A percentile compares a stretch with the other conserved stretches of the same genome.
These are phyloP conservation scores for Speleostelium caveatum DNA, from an alignment of 78 protist species.

Conservation along the genomic window DNA sequence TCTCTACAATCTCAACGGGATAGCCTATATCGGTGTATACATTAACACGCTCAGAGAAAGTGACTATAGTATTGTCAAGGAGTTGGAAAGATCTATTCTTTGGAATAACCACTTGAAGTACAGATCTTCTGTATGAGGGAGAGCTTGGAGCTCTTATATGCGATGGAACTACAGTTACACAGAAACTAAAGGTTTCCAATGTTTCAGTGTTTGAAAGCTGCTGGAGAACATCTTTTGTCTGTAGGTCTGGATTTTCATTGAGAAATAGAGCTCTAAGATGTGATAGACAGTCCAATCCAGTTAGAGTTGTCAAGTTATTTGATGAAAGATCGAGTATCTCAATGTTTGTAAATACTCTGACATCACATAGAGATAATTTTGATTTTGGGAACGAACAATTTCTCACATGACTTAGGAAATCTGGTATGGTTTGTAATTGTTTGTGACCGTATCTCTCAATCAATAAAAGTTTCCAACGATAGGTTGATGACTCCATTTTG, in stretches of 20 bases:
- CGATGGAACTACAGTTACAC: not conserved
- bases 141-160: not conserved
- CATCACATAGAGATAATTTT: constrained; percentile 7
- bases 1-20: constrained; percentile 61
- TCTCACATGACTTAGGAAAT: constrained; percentile 20
- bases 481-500: not conserved
- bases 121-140: constrained; percentile 7
- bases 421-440: constrained; percentile 70
- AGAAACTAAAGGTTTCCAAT: constrained; percentile 43
- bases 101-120: constrained; percentile 49
- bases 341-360: not conserved
- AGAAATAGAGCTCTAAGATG: constrained; percentile 24
- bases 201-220: constrained; percentile 25
- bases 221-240: not conserved
- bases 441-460: constrained; percentile 82
- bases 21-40: constrained; percentile 20
- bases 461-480: constrained; percentile 27
- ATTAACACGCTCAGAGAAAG: constrained; percentile 53
- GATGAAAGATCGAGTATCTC: constrained; percentile 55
- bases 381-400: constrained; percentile 6
- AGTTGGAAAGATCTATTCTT: constrained; percentile 42
- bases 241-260: constrained; percentile 57
- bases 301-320: constrained; percentile 26
- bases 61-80: constrained; percentile 29
- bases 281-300: constrained; percentile 5